Evolutionary conservation across 768 basidiomycete species (phyloP), one percentile per base, ranked within the genome.

Genomic region (Xerocomellus intermedius): DNA sequence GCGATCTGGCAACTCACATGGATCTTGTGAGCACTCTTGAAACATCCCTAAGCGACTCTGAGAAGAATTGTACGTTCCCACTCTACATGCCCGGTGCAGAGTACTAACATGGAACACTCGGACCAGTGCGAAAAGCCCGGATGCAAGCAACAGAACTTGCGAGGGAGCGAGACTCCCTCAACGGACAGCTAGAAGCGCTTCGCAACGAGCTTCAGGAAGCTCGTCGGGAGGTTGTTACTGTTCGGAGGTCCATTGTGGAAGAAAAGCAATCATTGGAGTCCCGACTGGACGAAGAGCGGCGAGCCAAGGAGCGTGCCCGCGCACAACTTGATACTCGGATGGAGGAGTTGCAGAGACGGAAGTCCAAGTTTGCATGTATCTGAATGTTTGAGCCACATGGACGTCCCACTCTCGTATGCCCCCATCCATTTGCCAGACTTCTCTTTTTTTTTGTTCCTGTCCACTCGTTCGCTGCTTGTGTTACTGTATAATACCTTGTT

Each of bases 91-190:
- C 46, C 42, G n/a, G 22, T 30, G 35, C 39, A 47, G 10, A 46
- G 22, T 30, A 46, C 58, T 55, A 44, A 60, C 56, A 42, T 50
- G 59, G 28, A 38, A 59, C 12, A 38, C 52, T 46, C 41, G 32
- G 30, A 52, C 33, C 64, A 94, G 91, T 96, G 52, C 90, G 94
- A 56, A 96, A 96, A 73, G 89, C 93, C 7, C 90, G 94, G 36
- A 87, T 93, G 85, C 94, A 95, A 69, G 91, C 92, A 19, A 92
- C 89, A 52, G 94, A 96, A 66, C 74, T 94, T 37, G 89, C 88
- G 10, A 82, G 89, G 47, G 94, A 96, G 71, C 85, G 94, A 42
- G 94, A 95, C 70, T 79, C 80, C 37, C 76, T 91, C 52, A 86
- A 75, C 55, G 64, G 70, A 42, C 86, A 91, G 70, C 73, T 89